A percentile compares a stretch with the other conserved stretches of the same genome.
Conservation (phyloP, 2,329 filamentous ascomycete genomes). For the Penicillium sp. region DNA sequence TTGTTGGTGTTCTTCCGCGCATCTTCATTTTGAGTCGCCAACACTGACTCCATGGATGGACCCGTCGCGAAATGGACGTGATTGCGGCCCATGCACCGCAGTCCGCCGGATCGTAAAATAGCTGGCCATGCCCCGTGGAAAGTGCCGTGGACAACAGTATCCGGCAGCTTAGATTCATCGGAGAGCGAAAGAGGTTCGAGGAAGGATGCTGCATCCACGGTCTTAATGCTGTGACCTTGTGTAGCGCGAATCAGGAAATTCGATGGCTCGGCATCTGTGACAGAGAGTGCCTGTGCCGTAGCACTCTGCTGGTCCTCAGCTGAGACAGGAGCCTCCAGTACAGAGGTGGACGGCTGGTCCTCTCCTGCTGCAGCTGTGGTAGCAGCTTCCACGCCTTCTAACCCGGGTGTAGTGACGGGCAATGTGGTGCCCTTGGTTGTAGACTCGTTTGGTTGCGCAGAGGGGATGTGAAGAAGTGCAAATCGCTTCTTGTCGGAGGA, state of each 20-base stretch:
- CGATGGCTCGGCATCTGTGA: slow-evolving; percentile 50
- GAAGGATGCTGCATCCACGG: slow-evolving; percentile 66
- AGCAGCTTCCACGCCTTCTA: slow-evolving; percentile 13
- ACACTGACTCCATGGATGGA: slow-evolving; percentile 51
- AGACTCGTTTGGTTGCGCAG: slow-evolving; percentile 21
- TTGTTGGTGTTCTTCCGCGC: slow-evolving; percentile 14
- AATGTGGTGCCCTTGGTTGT: slow-evolving; percentile 16
- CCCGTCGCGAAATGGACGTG: slow-evolving; percentile 89
- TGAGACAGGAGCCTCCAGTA: slow-evolving; percentile 25
- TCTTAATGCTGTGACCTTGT: slow-evolving; percentile 84
- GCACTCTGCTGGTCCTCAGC: slow-evolving; percentile 31
- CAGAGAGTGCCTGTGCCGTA: slow-evolving; percentile 38
- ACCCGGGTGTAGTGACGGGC: slow-evolving; percentile 21
- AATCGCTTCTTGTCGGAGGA: slow-evolving; percentile 91
- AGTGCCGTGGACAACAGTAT: slow-evolving; percentile 79
- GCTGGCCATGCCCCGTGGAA: slow-evolving; percentile 75
- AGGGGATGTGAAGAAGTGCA: slow-evolving; percentile 62
- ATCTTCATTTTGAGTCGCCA: slow-evolving; percentile 23
- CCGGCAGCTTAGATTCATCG: slow-evolving; percentile 54
- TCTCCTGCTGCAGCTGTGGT: slow-evolving; percentile 3
- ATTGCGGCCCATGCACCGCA: slow-evolving; percentile 77
- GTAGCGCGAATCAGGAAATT: slow-evolving; percentile 90
- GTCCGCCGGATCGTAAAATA: slow-evolving; percentile 73
- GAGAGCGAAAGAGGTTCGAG: slow-evolving; percentile 66
- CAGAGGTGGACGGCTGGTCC: slow-evolving; percentile 11